Conservation (phyloP, 139 green algal species). For the Chlamydomonas asymmetrica region DNA sequence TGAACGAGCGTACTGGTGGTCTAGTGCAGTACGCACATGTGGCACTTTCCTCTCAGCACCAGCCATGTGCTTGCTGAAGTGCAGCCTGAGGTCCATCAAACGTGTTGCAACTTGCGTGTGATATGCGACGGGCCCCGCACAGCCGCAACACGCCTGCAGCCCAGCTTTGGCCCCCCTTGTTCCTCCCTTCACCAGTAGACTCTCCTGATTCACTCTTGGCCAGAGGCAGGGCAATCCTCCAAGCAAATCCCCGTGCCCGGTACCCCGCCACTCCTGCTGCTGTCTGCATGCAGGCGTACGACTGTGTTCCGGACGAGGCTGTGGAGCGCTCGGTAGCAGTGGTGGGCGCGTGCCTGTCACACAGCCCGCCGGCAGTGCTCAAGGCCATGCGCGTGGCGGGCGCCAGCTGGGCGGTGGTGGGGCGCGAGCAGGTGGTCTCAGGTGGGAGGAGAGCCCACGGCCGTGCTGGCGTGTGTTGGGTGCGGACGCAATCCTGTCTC, state of each 20-base stretch:
- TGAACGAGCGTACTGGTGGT: too few species aligned
- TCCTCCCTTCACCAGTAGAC: too few species aligned
- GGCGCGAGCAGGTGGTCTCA: constrained; percentile 34
- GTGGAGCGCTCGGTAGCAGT: constrained; percentile 29
- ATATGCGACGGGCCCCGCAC: too few species aligned
- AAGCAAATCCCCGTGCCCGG: neutral
- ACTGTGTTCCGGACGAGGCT: constrained; percentile 54
- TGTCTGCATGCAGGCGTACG: constrained; percentile 44
- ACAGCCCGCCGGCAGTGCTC: constrained; percentile 35
- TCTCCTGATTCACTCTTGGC: too few species aligned
- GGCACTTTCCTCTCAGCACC: too few species aligned
- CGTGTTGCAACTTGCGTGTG: too few species aligned
- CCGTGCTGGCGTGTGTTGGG: neutral
- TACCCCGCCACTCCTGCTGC: neutral
- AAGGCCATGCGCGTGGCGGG: constrained; percentile 35
- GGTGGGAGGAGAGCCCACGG: too few species aligned
- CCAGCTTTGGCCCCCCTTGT: too few species aligned
- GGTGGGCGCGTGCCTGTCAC: constrained; percentile 44
- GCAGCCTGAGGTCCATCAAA: too few species aligned
- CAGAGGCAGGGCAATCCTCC: neutral
- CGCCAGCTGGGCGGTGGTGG: constrained; percentile 71
- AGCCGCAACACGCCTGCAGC: too few species aligned
- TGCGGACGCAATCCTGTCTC: neutral
- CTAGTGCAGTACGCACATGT: too few species aligned
- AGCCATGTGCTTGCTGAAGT: too few species aligned